Conservation (phyloP, 2,329 filamentous ascomycete species). For the Sclerotiophoma versabilis region DNA sequence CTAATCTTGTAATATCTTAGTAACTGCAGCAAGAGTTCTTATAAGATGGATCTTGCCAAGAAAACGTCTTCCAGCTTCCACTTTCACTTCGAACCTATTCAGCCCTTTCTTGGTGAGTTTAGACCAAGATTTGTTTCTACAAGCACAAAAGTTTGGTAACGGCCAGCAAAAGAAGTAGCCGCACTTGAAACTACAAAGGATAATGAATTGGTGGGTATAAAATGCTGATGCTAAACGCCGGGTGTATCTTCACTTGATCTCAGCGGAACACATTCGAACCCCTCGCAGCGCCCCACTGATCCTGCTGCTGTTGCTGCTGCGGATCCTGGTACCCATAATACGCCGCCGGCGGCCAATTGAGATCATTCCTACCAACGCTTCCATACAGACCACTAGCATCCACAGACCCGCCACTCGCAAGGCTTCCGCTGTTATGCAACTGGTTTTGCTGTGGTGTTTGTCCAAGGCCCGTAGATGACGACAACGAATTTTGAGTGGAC, state of each 20-base stretch:
- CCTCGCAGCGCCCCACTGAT: conserved; percentile 35
- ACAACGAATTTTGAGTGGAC: conserved; percentile 11
- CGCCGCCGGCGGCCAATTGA: conserved; percentile 31
- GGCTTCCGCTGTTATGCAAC: conserved; percentile 20
- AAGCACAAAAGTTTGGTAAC: no score
- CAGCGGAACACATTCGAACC: conserved; percentile 34
- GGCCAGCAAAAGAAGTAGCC: not conserved
- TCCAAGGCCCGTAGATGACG: conserved; percentile 4
- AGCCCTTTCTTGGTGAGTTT: no score
- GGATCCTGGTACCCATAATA: conserved; percentile 38
- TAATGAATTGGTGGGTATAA: not conserved
- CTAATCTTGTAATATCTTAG: no score
- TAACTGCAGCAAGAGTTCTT: no score
- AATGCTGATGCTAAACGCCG: not conserved
- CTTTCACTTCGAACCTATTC: no score
- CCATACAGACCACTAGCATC: conserved; percentile 32
- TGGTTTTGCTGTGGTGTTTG: conserved; percentile 29
- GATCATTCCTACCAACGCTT: conserved; percentile 23
- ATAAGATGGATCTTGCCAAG: no score
- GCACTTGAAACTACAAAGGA: not conserved
- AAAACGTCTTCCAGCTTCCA: no score
- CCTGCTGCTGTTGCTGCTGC: conserved; percentile 26
- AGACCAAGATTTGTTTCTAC: no score
- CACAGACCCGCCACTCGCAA: conserved; percentile 21
- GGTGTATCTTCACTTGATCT: not conserved